Percentiles rank a stretch among this genome's conserved stretches.
Evolutionary conservation across 169 alveolate species (phyloP).

Genomic region (Plasmodium berghei): DNA sequence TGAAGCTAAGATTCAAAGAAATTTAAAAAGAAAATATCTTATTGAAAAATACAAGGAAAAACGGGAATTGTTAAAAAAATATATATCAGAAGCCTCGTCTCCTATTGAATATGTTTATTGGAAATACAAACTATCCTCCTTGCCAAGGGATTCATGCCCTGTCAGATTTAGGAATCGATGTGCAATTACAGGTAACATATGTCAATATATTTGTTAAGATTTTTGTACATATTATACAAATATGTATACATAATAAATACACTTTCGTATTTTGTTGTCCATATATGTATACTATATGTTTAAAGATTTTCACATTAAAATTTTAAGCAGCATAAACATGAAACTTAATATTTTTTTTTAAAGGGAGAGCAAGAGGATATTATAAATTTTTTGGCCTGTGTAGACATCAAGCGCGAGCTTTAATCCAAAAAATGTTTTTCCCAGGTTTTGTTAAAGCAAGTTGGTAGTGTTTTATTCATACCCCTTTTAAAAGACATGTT

Average conservation of each 20-base stretch:
- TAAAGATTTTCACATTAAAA: neutral
- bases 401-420: conserved; percentile 82
- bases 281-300: neutral
- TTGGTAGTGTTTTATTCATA: conserved; percentile 76
- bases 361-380: conserved; percentile 84
- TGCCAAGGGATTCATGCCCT: conserved; percentile 83
- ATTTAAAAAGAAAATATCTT: conserved; percentile 79
- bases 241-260: neutral
- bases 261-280: neutral
- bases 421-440: conserved; percentile 79
- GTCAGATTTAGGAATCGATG: conserved; percentile 80
- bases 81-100: conserved; percentile 79
- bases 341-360: neutral
- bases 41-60: conserved; percentile 79
- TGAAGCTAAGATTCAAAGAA: conserved; percentile 78
- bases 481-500: neutral
- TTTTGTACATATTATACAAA: neutral
- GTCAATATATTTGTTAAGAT: neutral
- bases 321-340: neutral
- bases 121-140: conserved; percentile 79
- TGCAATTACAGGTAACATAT: conserved; percentile 80
- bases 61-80: conserved; percentile 78
- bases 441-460: conserved; percentile 85
- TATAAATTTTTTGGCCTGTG: conserved; percentile 80
- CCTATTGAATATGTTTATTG: conserved; percentile 82